Conservation (phyloP, 768 basidiomycete species). For the Tylopilus intermedius region DNA sequence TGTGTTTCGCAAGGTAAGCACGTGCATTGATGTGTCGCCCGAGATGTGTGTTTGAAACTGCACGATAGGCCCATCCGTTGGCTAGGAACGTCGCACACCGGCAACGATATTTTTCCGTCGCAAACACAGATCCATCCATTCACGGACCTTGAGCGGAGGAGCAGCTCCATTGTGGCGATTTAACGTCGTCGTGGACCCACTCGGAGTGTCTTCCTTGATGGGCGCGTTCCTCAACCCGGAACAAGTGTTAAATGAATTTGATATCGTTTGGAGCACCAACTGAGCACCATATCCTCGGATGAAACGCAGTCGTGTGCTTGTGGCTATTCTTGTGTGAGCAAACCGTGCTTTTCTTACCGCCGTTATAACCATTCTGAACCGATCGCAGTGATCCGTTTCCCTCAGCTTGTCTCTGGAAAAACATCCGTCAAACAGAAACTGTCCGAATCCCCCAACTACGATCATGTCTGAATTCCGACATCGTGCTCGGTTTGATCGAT, state of each 20-base stretch:
- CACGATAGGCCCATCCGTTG: neutral
- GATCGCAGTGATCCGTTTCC: slow-evolving; percentile 1
- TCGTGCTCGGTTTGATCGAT: neutral
- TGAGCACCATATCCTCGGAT: slow-evolving; percentile 1
- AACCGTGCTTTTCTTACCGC: neutral
- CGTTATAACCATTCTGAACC: neutral
- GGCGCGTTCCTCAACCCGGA: neutral
- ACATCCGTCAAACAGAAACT: neutral
- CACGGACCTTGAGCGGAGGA: neutral
- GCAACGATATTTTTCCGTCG: neutral
- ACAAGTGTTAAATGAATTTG: neutral
- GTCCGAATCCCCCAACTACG: neutral
- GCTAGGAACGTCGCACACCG: neutral
- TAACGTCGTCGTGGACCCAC: neutral
- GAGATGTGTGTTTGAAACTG: neutral
- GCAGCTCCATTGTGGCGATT: neutral
- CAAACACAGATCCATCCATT: neutral
- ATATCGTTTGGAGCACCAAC: neutral
- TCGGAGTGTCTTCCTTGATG: neutral
- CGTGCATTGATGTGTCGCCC: neutral
- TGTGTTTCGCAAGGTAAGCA: neutral
- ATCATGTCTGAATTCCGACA: neutral
- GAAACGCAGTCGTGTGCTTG: neutral
- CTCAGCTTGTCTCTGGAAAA: neutral
- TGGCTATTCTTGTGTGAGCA: neutral